Base-by-base conservation (phyloP, 2,329 filamentous ascomycete genomes). In the Akanthomyces dipterigenus region DNA sequence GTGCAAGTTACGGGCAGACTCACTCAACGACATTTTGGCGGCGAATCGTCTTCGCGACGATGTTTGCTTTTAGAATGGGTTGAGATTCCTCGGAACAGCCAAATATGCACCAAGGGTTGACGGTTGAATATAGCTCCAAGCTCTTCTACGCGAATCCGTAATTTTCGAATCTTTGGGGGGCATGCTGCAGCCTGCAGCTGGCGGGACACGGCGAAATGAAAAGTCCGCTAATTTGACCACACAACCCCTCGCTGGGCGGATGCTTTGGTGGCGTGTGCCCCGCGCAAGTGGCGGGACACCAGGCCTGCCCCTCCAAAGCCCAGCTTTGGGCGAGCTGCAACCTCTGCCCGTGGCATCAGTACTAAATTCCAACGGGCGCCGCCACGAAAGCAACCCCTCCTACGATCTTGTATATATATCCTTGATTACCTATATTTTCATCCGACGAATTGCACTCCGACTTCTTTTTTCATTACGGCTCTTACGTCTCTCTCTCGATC, bases 11-110 rank as follows among this genome's bases (percentile, higher is more conserved):
- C 36, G 20, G 48, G 11, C 28, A 22, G 20, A 67, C 68, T 60
- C 63, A 70, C 68, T 70, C 64, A 70, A 62, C 62, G 68, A 66
- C 68, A 63, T 63, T 51, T 50, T 60, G 51, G 56, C 56, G 58
- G 55, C 16, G 38, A 51, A 55, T 63, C 60, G 55, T 43, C 40
- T 63, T 55, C 49, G 26, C 43, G 51, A 63, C 50, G 61, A 55
- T 12, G 18, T 43, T 38, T 60, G 16, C 49, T 55, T 45, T 18
- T 55, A 31, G 20, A 40, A 51, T 40, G n/a, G 55, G 55, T 58
- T 56, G 42, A 48, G 43, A 49, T 9, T 22, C 55, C 42, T 55
- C 40, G 40, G 31, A 54, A 58, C 61, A 62, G 61, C 54, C 55
- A 58, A 59, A 55, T 55, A 43, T 24, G 51, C 20, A 51, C 59